A percentile compares a stretch with the other conserved stretches of the same genome.
These are phyloP conservation scores for Teunomyces barrocoloradensis DNA, from an alignment of 805 yeast species.

Conservation along the genomic window DNA sequence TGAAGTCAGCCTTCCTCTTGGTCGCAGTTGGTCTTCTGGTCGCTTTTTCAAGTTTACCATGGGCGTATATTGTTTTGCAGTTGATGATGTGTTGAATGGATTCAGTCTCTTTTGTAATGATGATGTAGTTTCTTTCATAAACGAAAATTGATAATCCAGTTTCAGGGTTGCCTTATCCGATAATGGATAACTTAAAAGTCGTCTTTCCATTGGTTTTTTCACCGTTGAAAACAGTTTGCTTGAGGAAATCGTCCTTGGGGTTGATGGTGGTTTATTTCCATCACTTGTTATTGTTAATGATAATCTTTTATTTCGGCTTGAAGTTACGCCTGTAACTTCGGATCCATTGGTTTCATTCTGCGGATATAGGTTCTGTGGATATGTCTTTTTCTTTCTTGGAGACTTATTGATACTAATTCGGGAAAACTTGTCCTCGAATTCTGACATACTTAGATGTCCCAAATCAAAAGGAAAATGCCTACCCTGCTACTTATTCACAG, in stretches of 20 bases:
- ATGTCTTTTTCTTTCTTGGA: constrained; percentile 21
- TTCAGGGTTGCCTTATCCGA: constrained; percentile 16
- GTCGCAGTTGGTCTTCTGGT: constrained; percentile 13
- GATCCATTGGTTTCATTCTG: neutral
- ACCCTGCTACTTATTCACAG: neutral
- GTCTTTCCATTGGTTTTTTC: constrained; percentile 10
- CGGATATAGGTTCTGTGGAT: constrained; percentile 20
- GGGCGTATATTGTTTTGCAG: constrained; percentile 1
- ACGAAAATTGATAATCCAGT: constrained; percentile 27
- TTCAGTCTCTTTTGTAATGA: constrained; percentile 31
- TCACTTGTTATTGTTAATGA: neutral
- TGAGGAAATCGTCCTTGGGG: constrained; percentile 16
- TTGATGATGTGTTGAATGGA: constrained; percentile 3
- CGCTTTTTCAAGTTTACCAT: constrained; percentile 10
- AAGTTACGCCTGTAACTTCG: neutral
- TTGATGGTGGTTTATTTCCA: constrained; percentile 9
- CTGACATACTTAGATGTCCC: constrained; percentile 4
- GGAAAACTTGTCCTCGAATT: constrained; percentile 31
- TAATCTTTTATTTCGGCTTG: neutral
- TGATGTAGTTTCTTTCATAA: constrained; percentile 41
- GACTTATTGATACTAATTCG: constrained; percentile 26
- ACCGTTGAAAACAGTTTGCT: constrained; percentile 13
- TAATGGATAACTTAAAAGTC: constrained; percentile 18
- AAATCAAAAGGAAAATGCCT: neutral
- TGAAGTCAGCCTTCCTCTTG: constrained; percentile 14